Base-by-base conservation (phyloP, 179 eudicot species). In the Beta macrorhiza region DNA sequence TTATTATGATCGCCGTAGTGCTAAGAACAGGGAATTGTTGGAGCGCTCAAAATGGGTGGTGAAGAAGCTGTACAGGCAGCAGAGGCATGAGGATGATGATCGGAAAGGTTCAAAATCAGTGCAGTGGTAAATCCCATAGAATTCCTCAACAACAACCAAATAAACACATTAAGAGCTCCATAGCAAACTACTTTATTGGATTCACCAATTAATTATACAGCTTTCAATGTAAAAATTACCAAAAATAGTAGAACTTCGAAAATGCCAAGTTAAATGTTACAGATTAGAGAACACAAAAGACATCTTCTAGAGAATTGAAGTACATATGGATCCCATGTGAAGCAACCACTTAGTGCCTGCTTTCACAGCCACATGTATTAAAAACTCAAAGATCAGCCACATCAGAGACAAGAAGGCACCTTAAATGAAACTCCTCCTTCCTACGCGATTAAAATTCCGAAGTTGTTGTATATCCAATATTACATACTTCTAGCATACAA, bases 51-150 rank as follows among this genome's bases (percentile, higher is more conserved):
- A 81, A 53, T 85, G 72, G 49, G 42, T 63, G 0, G 37, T 82
- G 17, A 85, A 77, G 72, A 75, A 79, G n/a, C 13, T 52, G n/a
- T 52, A 13, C 2, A 45, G 15, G 11, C 56, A 45, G 29, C 57
- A 72, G 3, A 37, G 25, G 1, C n/a, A 68, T 16, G 45, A 67
- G 7, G 15, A 67, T 2, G 44, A 72, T 9, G 52, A 25, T 25
- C 12, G 10, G 9, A 72, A 51, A 14, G 49, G 80, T 49, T 76
- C 89, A 0, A 88, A 83, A 37, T 88, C 92, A 32, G 96, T 94
- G 1, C 87, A 91, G 74, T 94, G 98, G 98, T 91, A 87, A 83
- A 94, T 94, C 49, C 25, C 25, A 25, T 25, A 25, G 25, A 25
- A 25, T 25, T 25, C 42, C 10, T 22, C 22, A 64, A 22, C 13